These are phyloP conservation scores for Hippophae tibetana DNA, from an alignment of 306 rosid species.

Conservation along the genomic window DNA sequence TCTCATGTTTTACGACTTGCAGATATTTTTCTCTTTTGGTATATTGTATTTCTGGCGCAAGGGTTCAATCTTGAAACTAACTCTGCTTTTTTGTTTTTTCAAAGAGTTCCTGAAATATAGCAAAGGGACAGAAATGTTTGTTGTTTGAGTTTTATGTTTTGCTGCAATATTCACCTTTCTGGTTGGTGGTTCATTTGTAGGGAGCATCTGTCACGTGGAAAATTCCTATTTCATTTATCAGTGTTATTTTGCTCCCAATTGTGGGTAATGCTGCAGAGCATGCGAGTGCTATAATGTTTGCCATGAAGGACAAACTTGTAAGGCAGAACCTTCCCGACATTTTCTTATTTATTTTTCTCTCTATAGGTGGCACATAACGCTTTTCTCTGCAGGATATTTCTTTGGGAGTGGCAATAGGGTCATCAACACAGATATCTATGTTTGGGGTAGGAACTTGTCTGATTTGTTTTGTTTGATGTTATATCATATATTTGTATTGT, in stretches of 20 bases:
- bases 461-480: no score
- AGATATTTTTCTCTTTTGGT: neutral
- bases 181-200: constrained; percentile 35
- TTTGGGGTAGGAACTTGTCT: constrained; percentile 59
- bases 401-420: constrained; percentile 89
- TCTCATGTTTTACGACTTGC: neutral
- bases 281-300: constrained; percentile 95
- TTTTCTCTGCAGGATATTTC: constrained; percentile 60
- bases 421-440: constrained; percentile 93
- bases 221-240: constrained; percentile 78
- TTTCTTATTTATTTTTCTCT: constrained; percentile 10
- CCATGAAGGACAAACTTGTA: constrained; percentile 91
- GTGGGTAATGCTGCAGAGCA: constrained; percentile 65
- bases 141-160: neutral
- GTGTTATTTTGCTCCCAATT: constrained; percentile 85
- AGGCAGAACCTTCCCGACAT: constrained; percentile 19
- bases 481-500: no score
- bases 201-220: constrained; percentile 78
- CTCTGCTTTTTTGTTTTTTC: no score
- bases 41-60: no score
- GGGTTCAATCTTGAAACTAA: no score
- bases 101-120: no score
- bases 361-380: constrained; percentile 18
- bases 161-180: neutral
- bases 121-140: no score